These are phyloP conservation scores for Komagataella pastoris DNA, from an alignment of 805 yeast species.

Conservation along the genomic window DNA sequence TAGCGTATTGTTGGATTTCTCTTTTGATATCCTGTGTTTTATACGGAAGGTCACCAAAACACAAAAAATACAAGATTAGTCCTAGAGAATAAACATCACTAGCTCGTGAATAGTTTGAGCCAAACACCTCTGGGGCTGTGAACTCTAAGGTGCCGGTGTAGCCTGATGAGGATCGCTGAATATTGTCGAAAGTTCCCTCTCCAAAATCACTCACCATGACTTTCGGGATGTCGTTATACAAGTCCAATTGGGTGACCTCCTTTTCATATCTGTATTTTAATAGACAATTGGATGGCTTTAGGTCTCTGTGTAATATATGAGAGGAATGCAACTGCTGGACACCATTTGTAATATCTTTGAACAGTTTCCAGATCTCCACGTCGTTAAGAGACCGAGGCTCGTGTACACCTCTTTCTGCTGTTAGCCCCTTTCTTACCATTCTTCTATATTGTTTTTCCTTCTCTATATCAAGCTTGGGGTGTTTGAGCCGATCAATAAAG, in stretches of 20 bases:
- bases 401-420: conserved; percentile 3
- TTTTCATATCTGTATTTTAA: conserved; percentile 24
- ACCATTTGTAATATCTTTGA: conserved; percentile 57
- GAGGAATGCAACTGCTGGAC: conserved; percentile 57
- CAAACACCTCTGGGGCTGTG: conserved; percentile 73
- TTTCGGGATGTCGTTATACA: conserved; percentile 34
- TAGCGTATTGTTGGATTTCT: conserved; percentile 10
- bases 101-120: conserved; percentile 48
- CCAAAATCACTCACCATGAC: conserved; percentile 83
- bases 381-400: conserved; percentile 24
- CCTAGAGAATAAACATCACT: conserved; percentile 81
- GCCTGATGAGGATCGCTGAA: conserved; percentile 55
- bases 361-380: conserved; percentile 53
- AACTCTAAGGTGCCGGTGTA: conserved; percentile 82
- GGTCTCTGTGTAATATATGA: conserved; percentile 77
- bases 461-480: conserved; percentile 22
- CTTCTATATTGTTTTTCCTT: conserved; percentile 21
- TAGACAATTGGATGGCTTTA: conserved; percentile 82
- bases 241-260: conserved; percentile 8
- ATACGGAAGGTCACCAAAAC: conserved; percentile 64
- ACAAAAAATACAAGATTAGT: conserved; percentile 62
- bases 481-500: conserved; percentile 25
- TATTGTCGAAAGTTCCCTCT: conserved; percentile 70
- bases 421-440: conserved; percentile 5
- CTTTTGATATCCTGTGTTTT: conserved; percentile 11